Evolutionary conservation across 257 asterid species (phyloP), one percentile per base, ranked within the genome.

Genomic region (Fraxinus cuspidata): DNA sequence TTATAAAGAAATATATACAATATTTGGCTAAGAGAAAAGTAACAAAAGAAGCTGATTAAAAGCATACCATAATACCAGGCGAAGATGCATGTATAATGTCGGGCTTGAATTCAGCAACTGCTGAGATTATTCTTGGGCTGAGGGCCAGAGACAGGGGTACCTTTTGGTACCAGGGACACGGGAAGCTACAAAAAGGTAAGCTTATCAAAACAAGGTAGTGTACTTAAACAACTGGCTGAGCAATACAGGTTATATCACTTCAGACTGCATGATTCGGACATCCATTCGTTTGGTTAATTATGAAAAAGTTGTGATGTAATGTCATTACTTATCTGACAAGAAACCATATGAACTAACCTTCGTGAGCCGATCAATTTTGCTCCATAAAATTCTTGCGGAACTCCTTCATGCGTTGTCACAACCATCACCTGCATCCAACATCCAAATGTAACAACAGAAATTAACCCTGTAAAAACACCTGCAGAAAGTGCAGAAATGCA

Each of bases 371-470:
- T 88, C 83, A 92, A 74, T 72, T 89, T 90, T 81, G 99, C 99
- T 84, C 99, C 99, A 63, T 96, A 88, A 89, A 96, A 93, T 81
- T 96, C 99, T 73, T 92, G 79, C 3, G 99, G 99, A 60, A 91
- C 97, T 76, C 99, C 99, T 89, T 96, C 98, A 73, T 93, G 99
- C 5, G 99, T 96, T 37, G 99, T 96, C 82, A 96, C 97, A 63
- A 93, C 99, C 98, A 96, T 87, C 74, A 96, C 99, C 99, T 96
- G 81, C 84, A 83, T 67, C 77, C 51, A 35, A 70, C 64, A 70
- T 60, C 68, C 78, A 58, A 79, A 78, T 40, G 35, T 40, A 66
- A 81, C 66, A 58, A 70, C 68, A 84, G 32, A 67, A 65, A 49
- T 37, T 49, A 37, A 77, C 63, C 42, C 4, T 73, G 2, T 9